phyloP scores from a whole-genome alignment of 148 eudicot genomes.

The Rhododendron vialii region DNA sequence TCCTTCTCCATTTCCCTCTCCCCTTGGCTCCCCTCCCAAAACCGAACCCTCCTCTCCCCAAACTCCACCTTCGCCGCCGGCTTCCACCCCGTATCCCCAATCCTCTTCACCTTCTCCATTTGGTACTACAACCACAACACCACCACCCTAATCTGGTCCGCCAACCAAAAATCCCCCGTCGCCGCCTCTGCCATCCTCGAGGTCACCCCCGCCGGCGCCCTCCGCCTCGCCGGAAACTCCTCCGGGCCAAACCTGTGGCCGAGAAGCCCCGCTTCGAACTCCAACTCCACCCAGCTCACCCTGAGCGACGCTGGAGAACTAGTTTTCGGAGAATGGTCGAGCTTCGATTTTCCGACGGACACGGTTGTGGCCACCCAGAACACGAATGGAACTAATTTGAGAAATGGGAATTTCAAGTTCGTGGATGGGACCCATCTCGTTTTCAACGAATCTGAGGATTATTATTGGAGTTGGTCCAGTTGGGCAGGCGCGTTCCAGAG shows the following conservation, averaged over 20 bases:
- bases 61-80: constrained; percentile 60
- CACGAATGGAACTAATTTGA: constrained; percentile 21
- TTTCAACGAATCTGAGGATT: constrained; percentile 22
- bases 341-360: constrained; percentile 52
- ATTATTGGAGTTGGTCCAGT: constrained; percentile 18
- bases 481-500: constrained; percentile 12
- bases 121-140: constrained; percentile 34
- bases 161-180: constrained; percentile 33
- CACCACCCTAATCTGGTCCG: constrained; percentile 47
- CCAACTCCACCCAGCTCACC: constrained; percentile 21
- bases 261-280: neutral
- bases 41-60: constrained; percentile 46
- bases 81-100: constrained; percentile 26
- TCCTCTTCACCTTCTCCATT: constrained; percentile 44
- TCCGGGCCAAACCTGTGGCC: constrained; percentile 21
- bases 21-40: constrained; percentile 54
- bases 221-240: constrained; percentile 26
- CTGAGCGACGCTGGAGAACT: constrained; percentile 45
- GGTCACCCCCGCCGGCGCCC: constrained; percentile 41
- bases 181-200: constrained; percentile 23
- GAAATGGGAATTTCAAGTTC: constrained; percentile 39
- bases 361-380: constrained; percentile 45
- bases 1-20: constrained; percentile 34
- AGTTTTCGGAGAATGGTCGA: constrained; percentile 40
- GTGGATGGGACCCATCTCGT: constrained; percentile 20